These are phyloP conservation scores for Ustilago crameri DNA, from an alignment of 1,284 basidiomycete genomes.

Conservation along the genomic window DNA sequence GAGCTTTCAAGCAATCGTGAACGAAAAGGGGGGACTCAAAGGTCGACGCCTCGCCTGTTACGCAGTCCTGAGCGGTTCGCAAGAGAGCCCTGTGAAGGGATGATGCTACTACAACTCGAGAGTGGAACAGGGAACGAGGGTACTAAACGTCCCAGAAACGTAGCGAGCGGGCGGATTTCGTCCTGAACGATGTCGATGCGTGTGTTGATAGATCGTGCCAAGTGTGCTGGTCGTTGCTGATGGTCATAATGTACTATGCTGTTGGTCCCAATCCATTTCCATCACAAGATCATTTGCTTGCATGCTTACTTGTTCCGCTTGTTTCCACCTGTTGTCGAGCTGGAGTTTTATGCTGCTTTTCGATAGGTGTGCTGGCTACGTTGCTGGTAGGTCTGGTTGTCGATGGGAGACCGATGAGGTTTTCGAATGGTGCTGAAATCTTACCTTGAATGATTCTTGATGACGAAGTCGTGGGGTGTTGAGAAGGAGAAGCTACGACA, in stretches of 20 bases:
- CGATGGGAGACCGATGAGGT: background rate
- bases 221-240: background rate
- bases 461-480: slow-evolving; percentile 44
- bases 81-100: background rate
- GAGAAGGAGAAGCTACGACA: slow-evolving; percentile 32
- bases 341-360: too few species aligned
- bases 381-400: slow-evolving; percentile 17
- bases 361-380: slow-evolving; percentile 16
- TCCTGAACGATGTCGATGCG: background rate
- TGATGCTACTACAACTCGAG: slow-evolving; percentile 44
- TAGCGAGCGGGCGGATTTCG: slow-evolving; percentile 6
- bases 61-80: slow-evolving; percentile 34
- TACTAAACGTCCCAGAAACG: slow-evolving; percentile 46
- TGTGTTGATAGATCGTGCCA: background rate
- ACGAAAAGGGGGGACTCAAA: slow-evolving; percentile 31
- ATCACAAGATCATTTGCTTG: background rate
- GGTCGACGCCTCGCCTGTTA: slow-evolving; percentile 41
- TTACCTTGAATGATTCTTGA: slow-evolving; percentile 56
- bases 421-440: slow-evolving; percentile 11
- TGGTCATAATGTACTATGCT: background rate
- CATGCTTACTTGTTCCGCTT: background rate
- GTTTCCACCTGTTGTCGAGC: slow-evolving; percentile 7
- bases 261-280: background rate
- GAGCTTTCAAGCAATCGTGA: slow-evolving; percentile 57
- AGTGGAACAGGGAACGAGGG: slow-evolving; percentile 15